Conservation (phyloP, 352 stramenopile species). For the Pythium sukuiense region DNA sequence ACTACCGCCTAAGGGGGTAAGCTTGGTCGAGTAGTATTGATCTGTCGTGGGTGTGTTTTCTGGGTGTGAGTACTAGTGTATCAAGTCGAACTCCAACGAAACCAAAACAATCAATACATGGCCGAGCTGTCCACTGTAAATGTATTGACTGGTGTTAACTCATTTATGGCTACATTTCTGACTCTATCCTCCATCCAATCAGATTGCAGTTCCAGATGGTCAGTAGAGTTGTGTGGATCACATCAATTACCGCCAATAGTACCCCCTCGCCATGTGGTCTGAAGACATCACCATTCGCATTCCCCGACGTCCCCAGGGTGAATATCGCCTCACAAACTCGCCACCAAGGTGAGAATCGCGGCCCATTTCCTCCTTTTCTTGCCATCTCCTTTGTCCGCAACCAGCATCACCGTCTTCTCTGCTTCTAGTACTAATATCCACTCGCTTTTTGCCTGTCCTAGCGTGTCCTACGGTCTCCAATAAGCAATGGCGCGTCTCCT, state of each 20-base stretch:
- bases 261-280: not conserved
- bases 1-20: not conserved
- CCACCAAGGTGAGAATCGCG: not conserved
- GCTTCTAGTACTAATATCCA: not conserved
- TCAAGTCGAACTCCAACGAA: too few species aligned
- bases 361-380: not conserved
- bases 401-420: not conserved
- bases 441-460: not conserved
- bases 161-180: not conserved
- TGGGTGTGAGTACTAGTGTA: too few species aligned
- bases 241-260: not conserved
- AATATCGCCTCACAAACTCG: not conserved
- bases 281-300: not conserved
- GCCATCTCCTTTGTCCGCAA: too few species aligned
- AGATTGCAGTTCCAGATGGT: not conserved
- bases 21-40: not conserved
- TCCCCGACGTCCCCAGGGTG: not conserved
- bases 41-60: too few species aligned
- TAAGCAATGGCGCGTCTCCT: not conserved
- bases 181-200: not conserved
- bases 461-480: not conserved
- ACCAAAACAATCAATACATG: too few species aligned
- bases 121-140: not conserved
- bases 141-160: too few species aligned
- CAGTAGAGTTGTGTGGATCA: not conserved